Base-by-base conservation (phyloP, 1,284 basidiomycete genomes). In the Trametes pubescens region DNA sequence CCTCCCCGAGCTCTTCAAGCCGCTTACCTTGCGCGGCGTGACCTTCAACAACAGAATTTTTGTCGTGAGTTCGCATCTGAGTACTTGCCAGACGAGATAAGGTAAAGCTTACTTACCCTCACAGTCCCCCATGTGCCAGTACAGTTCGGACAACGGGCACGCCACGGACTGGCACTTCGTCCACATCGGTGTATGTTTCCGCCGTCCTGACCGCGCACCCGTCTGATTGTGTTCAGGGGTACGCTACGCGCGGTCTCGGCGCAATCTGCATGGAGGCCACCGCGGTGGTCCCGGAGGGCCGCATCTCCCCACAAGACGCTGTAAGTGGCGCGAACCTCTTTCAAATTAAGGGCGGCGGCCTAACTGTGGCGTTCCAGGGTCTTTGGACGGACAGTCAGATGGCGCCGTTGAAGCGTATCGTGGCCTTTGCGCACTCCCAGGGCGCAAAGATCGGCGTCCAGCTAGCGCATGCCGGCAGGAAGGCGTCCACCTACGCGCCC, bases 321-420 rank as follows among this genome's bases (percentile, higher is more conserved):
- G 76, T 76, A 64, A 46, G 74, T 66, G 40, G 6, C 6, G 40
- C 14, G 6, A 13, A 43, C 14, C 40, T 43, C 10, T 43, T 4
- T 43, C 18, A 18, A 2, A 13, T 43, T 4, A 16, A 4, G 14
- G 4, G 40, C 37, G 18, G 4, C 40, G 6, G 8, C 14, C 18
- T 16, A n/a, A 7, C 18, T 16, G 16, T 16, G 18, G 46, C 47
- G 11, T 11, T 38, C 8, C 44, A 78, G 78, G 93, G 93, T 0
- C 79, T 96, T 59, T 96, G 93, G 92, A 80, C 83, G 7, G 92
- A 94, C 72, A 83, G 82, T 2, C 94, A 96, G 56, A 86, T 91
- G 51, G 82, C 80, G 4, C 83, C 87, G 0, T 81, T 93, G 59
- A 85, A 88, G 71, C 81, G 87, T 38, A 84, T 96, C 64, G 89